Evolutionary conservation across 495 filamentous ascomycete species (phyloP).

Genomic region (Penicillium simplicissimum): DNA sequence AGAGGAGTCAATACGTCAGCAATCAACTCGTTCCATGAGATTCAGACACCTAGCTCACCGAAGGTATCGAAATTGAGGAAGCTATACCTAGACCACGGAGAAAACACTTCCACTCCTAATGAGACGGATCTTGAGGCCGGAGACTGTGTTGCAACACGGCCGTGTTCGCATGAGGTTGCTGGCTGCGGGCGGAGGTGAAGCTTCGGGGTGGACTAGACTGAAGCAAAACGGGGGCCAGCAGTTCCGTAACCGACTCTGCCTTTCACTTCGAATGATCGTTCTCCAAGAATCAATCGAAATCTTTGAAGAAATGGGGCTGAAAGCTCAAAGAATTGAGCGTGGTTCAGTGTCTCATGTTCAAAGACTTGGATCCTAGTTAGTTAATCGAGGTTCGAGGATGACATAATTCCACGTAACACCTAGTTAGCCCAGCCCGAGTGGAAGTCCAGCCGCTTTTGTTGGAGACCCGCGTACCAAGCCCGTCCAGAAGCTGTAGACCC

Average conservation of each 20-base stretch:
- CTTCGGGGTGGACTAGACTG: slow-evolving; percentile 3
- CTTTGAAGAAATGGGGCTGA: not conserved
- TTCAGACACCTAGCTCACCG: not conserved
- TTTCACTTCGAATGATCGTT: not conserved
- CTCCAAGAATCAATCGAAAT: not conserved
- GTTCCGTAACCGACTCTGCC: not conserved
- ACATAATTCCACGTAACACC: slow-evolving; percentile 49
- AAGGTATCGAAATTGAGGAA: not conserved
- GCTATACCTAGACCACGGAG: slow-evolving; percentile 23
- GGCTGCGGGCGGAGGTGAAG: slow-evolving; percentile 6
- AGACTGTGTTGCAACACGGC: slow-evolving; percentile 31
- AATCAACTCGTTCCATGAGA: slow-evolving; percentile 13
- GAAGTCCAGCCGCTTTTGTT: slow-evolving; percentile 17
- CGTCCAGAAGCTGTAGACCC: slow-evolving; percentile 1
- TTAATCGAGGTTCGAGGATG: slow-evolving; percentile 38
- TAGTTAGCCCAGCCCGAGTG: not conserved
- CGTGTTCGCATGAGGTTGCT: slow-evolving; percentile 35
- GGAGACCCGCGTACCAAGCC: not conserved
- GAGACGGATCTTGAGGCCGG: slow-evolving; percentile 28
- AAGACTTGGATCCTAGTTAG: not conserved
- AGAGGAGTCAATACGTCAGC: slow-evolving; percentile 27
- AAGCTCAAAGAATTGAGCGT: not conserved
- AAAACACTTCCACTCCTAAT: slow-evolving; percentile 20
- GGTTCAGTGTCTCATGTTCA: not conserved
- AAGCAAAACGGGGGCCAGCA: slow-evolving; percentile 3